phyloP scores from a whole-genome alignment of 495 filamentous ascomycete species.

The Xylaria bambusicola region DNA sequence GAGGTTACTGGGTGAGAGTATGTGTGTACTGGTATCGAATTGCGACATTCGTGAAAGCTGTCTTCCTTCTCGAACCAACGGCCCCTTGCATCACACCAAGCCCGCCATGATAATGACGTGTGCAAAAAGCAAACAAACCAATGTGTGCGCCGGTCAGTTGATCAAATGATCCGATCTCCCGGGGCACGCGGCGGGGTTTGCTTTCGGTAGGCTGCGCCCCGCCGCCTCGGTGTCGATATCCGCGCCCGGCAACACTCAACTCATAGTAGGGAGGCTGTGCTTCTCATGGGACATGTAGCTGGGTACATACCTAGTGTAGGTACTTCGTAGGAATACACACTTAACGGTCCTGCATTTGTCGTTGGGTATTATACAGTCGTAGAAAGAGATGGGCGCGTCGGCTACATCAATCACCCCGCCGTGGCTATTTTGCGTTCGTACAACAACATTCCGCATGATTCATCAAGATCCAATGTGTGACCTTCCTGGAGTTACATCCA shows the following conservation, averaged over 20 bases:
- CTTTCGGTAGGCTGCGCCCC: slow-evolving; percentile 16
- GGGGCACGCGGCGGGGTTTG: slow-evolving; percentile 7
- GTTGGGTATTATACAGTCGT: not conserved
- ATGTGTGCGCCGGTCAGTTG: not conserved
- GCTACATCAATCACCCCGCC: too few relatives aligned
- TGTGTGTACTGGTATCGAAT: too few relatives aligned
- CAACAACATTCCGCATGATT: not conserved
- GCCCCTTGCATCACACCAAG: not conserved
- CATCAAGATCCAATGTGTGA: not conserved
- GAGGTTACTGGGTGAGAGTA: too few relatives aligned
- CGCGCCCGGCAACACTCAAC: not conserved
- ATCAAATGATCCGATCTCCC: not conserved
- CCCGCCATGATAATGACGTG: not conserved
- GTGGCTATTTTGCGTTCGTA: too few relatives aligned
- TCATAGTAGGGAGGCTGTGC: slow-evolving; percentile 11
- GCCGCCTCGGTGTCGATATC: not conserved
- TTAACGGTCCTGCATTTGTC: not conserved
- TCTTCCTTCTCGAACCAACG: not conserved
- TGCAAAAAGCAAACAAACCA: not conserved
- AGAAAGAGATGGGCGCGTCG: too few relatives aligned
- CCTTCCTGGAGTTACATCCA: not conserved
- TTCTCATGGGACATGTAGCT: too few relatives aligned
- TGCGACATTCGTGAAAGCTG: too few relatives aligned
- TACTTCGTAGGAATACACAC: too few relatives aligned
- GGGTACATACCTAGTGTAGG: not conserved